Percentiles rank a stretch among this genome's conserved stretches.
These are phyloP conservation scores for Ananas comosus DNA, from an alignment of 176 grass and related monocot species.

Conservation along the genomic window DNA sequence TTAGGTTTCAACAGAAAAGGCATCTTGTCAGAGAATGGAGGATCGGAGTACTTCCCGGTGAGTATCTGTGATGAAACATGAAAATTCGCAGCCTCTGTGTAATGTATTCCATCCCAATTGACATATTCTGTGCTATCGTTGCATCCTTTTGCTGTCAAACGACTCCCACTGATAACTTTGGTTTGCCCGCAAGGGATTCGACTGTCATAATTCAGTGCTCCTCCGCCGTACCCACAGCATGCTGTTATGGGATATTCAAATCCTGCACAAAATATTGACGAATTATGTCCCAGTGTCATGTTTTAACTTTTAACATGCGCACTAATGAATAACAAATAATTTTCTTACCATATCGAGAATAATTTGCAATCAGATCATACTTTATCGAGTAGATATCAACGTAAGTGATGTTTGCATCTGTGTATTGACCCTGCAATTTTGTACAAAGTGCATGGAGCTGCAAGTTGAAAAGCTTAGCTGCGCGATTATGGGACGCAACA, in stretches of 20 bases:
- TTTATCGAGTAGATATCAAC: constrained; percentile 90
- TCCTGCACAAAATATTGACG: constrained; percentile 27
- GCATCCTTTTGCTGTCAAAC: constrained; percentile 68
- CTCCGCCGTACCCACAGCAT: constrained; percentile 90
- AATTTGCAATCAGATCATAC: constrained; percentile 60
- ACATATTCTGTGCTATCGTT: constrained; percentile 57
- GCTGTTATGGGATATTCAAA: constrained; percentile 56
- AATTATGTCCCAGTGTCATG: background rate
- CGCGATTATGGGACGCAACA: constrained; percentile 74
- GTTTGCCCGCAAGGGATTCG: constrained; percentile 70
- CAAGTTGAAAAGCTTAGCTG: constrained; percentile 79
- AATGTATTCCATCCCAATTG: constrained; percentile 98
- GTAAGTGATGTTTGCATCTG: constrained; percentile 71
- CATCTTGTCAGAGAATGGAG: constrained; percentile 71
- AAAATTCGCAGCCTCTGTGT: constrained; percentile 79
- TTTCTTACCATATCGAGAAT: constrained; percentile 80
- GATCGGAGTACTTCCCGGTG: constrained; percentile 77
- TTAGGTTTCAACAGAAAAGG: constrained; percentile 76
- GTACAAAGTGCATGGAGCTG: constrained; percentile 83
- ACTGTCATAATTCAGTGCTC: constrained; percentile 74
- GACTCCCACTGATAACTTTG: constrained; percentile 36
- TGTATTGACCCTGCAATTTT: constrained; percentile 51
- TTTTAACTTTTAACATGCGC: no score
- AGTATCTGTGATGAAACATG: constrained; percentile 76
- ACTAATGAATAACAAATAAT: constrained; percentile 6